Conservation (phyloP, 2,329 filamentous ascomycete genomes). For the Fusarium staphyleae region DNA sequence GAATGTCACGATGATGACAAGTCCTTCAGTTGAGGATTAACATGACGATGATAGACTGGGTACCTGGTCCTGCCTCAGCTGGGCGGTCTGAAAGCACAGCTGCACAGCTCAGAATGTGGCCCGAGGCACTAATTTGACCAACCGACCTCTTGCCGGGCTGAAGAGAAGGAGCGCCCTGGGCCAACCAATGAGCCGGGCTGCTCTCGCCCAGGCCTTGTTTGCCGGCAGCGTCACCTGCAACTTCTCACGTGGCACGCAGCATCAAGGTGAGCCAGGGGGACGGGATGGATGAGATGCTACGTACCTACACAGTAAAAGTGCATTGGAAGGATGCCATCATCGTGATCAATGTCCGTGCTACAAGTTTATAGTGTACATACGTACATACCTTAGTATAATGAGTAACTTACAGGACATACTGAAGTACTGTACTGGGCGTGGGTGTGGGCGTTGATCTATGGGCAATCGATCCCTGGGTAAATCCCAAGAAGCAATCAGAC, state of each 20-base stretch:
- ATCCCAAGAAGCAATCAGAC: too few relatives aligned
- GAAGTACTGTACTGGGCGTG: too few relatives aligned
- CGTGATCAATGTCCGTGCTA: constrained; percentile 33
- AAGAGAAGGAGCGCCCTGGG: too few relatives aligned
- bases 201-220: too few relatives aligned
- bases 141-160: neutral
- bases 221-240: constrained; percentile 30
- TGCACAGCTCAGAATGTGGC: too few relatives aligned
- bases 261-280: constrained; percentile 1
- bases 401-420: too few relatives aligned
- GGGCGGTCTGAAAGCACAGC: constrained; percentile 14
- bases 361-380: too few relatives aligned
- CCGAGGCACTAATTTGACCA: neutral
- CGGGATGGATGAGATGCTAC: too few relatives aligned
- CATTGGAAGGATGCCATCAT: constrained; percentile 12
- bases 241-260: constrained; percentile 26
- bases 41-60: constrained; percentile 16
- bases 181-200: neutral
- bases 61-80: constrained; percentile 2
- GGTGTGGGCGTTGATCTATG: too few relatives aligned
- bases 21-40: neutral
- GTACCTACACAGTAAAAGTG: too few relatives aligned
- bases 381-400: neutral
- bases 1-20: neutral
- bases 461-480: too few relatives aligned